Conservation (phyloP, 768 basidiomycete genomes). For the Panaeolus cyanescens region DNA sequence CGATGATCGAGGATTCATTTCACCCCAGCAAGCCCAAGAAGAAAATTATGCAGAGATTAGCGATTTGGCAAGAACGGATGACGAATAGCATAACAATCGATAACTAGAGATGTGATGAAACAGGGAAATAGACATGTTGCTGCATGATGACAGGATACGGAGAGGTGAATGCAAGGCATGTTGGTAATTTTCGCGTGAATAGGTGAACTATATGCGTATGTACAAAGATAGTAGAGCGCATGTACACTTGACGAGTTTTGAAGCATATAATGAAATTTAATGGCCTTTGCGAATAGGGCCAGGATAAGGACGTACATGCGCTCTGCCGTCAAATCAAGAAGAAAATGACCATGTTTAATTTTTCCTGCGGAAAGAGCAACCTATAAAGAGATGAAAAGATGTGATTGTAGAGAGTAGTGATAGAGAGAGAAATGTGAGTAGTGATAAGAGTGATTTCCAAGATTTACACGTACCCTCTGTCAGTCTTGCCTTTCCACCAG, state of each 20-base stretch:
- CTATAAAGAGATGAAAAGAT: slow-evolving; percentile 36
- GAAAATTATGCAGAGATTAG: background rate
- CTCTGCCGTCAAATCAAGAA: slow-evolving; percentile 8
- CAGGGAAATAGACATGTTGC: background rate
- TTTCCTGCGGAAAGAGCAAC: slow-evolving; percentile 98
- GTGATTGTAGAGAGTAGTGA: slow-evolving; percentile 3
- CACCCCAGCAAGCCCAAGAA: background rate
- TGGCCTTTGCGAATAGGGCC: background rate
- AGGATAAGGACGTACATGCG: slow-evolving; percentile 1
- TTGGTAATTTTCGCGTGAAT: slow-evolving; percentile 1
- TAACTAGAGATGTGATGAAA: slow-evolving; percentile 1
- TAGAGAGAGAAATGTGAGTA: slow-evolving; percentile 1
- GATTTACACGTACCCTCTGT: slow-evolving; percentile 80
- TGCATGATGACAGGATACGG: background rate
- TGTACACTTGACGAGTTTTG: background rate
- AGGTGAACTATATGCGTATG: slow-evolving; percentile 2
- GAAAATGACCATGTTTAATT: slow-evolving; percentile 47
- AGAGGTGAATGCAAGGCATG: background rate
- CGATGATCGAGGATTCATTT: background rate
- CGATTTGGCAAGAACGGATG: background rate
- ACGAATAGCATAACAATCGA: slow-evolving; percentile 2
- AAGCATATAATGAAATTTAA: background rate
- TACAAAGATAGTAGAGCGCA: slow-evolving; percentile 2
- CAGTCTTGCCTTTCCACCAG: slow-evolving; percentile 96
- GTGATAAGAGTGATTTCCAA: background rate